phyloP scores from a whole-genome alignment of 2,329 filamentous ascomycete species.

The Phaeophleospora eucalypticola region DNA sequence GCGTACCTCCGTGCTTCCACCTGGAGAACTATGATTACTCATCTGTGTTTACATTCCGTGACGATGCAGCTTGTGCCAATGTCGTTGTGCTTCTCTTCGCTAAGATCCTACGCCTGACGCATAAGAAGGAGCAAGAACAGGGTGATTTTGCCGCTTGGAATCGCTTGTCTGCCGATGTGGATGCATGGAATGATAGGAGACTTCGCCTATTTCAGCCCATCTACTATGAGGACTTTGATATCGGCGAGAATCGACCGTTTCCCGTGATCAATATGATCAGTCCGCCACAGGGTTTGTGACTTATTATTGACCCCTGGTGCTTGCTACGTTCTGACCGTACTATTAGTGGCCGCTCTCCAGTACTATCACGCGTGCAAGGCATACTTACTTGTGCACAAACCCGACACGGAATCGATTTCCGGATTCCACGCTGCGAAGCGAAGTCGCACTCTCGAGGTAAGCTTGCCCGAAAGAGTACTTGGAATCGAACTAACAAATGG shows the following conservation, averaged over 20 bases:
- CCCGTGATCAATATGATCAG: constrained; percentile 33
- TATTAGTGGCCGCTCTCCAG: constrained; percentile 35
- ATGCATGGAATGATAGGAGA: constrained; percentile 22
- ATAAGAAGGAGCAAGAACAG: constrained; percentile 6
- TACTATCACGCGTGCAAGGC: constrained; percentile 36
- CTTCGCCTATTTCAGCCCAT: constrained; percentile 27
- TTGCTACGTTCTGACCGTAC: too few species aligned
- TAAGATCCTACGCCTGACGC: constrained; percentile 31
- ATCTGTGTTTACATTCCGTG: constrained; percentile 34
- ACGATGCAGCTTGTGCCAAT: constrained; percentile 39
- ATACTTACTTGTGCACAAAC: constrained; percentile 20
- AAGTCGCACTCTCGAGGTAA: constrained; percentile 17
- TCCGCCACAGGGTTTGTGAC: constrained; percentile 30
- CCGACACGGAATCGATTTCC: constrained; percentile 8
- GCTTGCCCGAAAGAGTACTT: background rate
- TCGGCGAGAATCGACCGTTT: constrained; percentile 21
- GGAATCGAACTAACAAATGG: background rate
- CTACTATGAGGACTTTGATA: constrained; percentile 19
- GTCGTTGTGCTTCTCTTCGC: constrained; percentile 39
- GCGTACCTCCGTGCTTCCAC: constrained; percentile 36
- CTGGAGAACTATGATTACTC: constrained; percentile 39
- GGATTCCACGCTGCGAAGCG: constrained; percentile 21
- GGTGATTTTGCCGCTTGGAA: constrained; percentile 12
- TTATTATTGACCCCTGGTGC: too few species aligned
- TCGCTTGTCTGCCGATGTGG: constrained; percentile 13